Evolutionary conservation across 1,284 basidiomycete genomes (phyloP).

Genomic region (Leccinum angustisporum): DNA sequence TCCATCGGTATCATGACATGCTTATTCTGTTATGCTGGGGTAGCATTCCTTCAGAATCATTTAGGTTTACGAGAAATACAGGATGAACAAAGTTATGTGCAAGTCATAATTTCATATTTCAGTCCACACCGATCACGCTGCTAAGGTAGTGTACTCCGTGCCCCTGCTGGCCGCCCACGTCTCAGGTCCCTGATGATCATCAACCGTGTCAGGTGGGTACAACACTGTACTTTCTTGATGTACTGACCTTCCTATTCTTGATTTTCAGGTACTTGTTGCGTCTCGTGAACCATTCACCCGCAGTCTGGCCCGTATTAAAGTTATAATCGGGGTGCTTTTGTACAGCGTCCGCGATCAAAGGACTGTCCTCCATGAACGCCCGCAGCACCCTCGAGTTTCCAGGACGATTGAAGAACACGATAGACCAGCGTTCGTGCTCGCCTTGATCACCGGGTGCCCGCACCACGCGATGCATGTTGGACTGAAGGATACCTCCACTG

Average conservation of each 20-base stretch:
- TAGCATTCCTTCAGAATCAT: no score
- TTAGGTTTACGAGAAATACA: background rate
- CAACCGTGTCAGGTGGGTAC: no score
- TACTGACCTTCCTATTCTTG: background rate
- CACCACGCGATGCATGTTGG: background rate
- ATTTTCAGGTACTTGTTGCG: background rate
- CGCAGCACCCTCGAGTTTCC: background rate
- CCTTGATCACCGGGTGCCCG: background rate
- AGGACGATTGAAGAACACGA: background rate
- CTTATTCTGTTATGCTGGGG: no score
- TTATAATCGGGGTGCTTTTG: background rate
- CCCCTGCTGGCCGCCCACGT: background rate
- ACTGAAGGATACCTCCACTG: background rate
- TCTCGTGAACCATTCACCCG: background rate
- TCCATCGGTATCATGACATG: no score
- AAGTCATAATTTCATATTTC: background rate
- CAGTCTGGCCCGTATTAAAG: background rate
- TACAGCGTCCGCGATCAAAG: background rate
- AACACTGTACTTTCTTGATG: background rate
- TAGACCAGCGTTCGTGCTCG: background rate
- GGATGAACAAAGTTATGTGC: background rate
- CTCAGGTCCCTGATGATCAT: background rate
- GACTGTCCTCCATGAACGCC: conserved; percentile 6
- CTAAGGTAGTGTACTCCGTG: background rate
- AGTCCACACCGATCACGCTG: conserved; percentile 14